These are phyloP conservation scores for Dicorynia guianensis DNA, from an alignment of 306 rosid species.

Conservation along the genomic window DNA sequence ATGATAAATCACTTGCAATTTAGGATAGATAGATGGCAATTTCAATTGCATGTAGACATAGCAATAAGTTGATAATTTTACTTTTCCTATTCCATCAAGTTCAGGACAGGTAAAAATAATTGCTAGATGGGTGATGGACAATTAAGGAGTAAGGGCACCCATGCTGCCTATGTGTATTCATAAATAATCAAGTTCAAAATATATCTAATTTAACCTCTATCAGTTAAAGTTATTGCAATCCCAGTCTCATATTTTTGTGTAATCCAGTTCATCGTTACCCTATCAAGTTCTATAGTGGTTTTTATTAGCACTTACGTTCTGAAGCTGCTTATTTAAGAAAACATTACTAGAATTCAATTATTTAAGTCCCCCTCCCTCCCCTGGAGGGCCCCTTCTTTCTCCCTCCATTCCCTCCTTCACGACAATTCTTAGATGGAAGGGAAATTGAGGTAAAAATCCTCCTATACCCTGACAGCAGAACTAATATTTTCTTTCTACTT, in stretches of 20 bases:
- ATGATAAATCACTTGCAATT: neutral
- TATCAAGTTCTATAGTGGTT: neutral
- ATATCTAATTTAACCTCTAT: too few species aligned
- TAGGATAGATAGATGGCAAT: conserved; percentile 2
- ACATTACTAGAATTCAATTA: neutral
- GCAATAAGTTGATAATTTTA: conserved; percentile 8
- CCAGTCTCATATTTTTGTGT: too few species aligned
- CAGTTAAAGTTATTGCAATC: too few species aligned
- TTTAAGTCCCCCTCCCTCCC: too few species aligned
- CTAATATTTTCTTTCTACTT: conserved; percentile 13
- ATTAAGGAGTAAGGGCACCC: too few species aligned
- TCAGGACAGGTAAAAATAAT: conserved; percentile 1
- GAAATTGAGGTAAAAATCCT: neutral
- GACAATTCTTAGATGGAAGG: neutral
- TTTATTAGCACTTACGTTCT: neutral
- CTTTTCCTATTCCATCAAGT: neutral
- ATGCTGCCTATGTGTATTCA: too few species aligned
- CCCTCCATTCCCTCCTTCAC: conserved; percentile 31
- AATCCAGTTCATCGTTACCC: too few species aligned
- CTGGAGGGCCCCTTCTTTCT: too few species aligned
- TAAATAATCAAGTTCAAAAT: too few species aligned
- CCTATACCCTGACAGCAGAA: neutral
- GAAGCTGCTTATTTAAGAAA: neutral
- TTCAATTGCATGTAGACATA: neutral
- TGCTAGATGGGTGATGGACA: neutral